phyloP scores from a whole-genome alignment of 2,329 filamentous ascomycete genomes.

The Didymella sp. region DNA sequence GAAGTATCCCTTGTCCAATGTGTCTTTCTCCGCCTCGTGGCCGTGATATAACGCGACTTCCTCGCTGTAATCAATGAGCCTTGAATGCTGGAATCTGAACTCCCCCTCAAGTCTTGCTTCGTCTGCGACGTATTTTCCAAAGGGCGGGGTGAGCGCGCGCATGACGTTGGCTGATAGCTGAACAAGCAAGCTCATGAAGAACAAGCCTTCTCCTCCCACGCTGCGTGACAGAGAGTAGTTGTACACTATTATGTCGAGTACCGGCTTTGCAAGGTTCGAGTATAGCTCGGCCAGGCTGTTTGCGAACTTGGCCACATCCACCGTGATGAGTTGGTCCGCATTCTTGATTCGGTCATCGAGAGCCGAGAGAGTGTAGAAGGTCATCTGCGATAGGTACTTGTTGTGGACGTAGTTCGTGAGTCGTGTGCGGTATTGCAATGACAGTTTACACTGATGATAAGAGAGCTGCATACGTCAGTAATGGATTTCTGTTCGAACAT shows the following conservation, averaged over 20 bases:
- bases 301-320: constrained; percentile 95
- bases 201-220: constrained; percentile 93
- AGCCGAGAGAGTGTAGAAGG: constrained; percentile 94
- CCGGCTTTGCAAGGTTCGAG: constrained; percentile 92
- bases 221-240: constrained; percentile 92
- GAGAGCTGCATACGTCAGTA: constrained; percentile 68
- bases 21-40: constrained; percentile 94
- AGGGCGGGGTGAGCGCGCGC: constrained; percentile 92
- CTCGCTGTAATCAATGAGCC: constrained; percentile 94
- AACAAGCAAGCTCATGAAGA: constrained; percentile 93
- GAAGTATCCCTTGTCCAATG: constrained; percentile 97
- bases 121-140: constrained; percentile 96
- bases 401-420: constrained; percentile 95
- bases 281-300: constrained; percentile 95
- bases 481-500: neutral
- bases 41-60: constrained; percentile 92
- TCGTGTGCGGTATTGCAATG: constrained; percentile 88
- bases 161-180: constrained; percentile 92
- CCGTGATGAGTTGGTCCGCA: constrained; percentile 94
- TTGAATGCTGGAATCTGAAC: constrained; percentile 92
- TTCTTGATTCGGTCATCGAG: constrained; percentile 98
- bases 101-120: constrained; percentile 94
- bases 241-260: constrained; percentile 96
- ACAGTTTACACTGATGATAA: constrained; percentile 95
- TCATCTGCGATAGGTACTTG: constrained; percentile 95